Evolutionary conservation across 2,329 filamentous ascomycete genomes (phyloP).

Genomic region (Torrubiella hemipterigena): DNA sequence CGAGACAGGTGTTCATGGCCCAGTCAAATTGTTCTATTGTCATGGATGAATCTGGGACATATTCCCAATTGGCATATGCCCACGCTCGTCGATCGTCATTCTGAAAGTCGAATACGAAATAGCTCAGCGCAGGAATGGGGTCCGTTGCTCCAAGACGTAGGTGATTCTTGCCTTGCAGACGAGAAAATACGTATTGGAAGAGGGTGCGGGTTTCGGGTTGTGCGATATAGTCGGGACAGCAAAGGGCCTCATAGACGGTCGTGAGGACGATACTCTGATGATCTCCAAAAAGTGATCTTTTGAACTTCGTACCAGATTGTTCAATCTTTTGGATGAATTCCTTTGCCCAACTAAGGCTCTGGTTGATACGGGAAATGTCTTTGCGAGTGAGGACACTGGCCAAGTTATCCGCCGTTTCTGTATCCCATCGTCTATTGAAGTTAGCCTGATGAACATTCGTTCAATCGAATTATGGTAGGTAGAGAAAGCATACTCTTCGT

Average conservation of each 20-base stretch:
- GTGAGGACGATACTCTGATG: conserved; percentile 52
- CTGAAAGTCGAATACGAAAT: conserved; percentile 58
- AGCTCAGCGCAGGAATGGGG: conserved; percentile 71
- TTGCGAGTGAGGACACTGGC: conserved; percentile 43
- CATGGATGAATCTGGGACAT: conserved; percentile 46
- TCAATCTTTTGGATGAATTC: conserved; percentile 41
- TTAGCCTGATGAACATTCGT: too few relatives aligned
- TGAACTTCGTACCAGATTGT: conserved; percentile 31
- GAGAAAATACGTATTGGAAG: conserved; percentile 75
- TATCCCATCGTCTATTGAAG: conserved; percentile 25
- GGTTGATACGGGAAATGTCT: conserved; percentile 50
- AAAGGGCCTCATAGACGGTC: conserved; percentile 78
- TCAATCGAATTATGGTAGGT: neutral
- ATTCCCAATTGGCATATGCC: conserved; percentile 26
- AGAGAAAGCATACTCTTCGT: conserved; percentile 40
- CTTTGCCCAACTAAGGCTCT: conserved; percentile 45
- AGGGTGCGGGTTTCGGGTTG: conserved; percentile 36
- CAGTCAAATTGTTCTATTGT: conserved; percentile 72
- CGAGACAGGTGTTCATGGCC: conserved; percentile 66
- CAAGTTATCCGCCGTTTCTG: conserved; percentile 39
- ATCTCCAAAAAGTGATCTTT: conserved; percentile 31
- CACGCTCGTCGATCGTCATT: conserved; percentile 43
- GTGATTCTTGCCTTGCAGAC: conserved; percentile 60
- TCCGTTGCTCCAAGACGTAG: conserved; percentile 61
- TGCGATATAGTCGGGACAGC: conserved; percentile 66